phyloP scores from a whole-genome alignment of 1,284 basidiomycete species.

The Stygiomarasmius scandens region DNA sequence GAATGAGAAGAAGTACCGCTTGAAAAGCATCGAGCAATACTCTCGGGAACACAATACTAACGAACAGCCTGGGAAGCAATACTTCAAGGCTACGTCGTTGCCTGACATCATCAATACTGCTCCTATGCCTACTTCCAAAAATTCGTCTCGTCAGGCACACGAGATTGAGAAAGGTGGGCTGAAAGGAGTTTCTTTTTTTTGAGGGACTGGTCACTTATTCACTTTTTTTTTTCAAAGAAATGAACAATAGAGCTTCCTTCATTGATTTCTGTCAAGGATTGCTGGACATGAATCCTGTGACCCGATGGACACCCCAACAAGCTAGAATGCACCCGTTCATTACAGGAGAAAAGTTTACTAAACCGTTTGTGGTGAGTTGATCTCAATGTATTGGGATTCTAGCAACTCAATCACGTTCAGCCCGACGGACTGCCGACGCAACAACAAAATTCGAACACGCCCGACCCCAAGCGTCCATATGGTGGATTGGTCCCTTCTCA shows the following conservation, averaged over 20 bases:
- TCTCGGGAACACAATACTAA: conserved; percentile 92
- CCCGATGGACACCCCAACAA: conserved; percentile 97
- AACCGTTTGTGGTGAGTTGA: conserved; percentile 79
- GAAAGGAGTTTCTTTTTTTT: neutral
- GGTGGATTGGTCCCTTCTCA: conserved; percentile 89
- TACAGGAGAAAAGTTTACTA: conserved; percentile 93
- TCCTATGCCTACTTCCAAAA: conserved; percentile 81
- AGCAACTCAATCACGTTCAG: conserved; percentile 29
- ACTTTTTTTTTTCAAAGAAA: conserved; percentile 68
- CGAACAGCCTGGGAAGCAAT: conserved; percentile 98
- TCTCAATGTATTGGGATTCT: neutral
- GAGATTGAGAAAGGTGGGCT: conserved; percentile 90
- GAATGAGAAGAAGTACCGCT: conserved; percentile 83
- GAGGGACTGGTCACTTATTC: neutral
- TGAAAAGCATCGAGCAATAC: conserved; percentile 96
- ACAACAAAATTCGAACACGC: conserved; percentile 27
- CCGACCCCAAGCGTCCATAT: conserved; percentile 86
- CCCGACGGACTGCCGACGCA: conserved; percentile 49
- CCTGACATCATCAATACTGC: conserved; percentile 97
- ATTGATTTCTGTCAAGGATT: conserved; percentile 98
- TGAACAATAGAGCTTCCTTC: conserved; percentile 92
- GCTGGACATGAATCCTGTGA: conserved; percentile 91
- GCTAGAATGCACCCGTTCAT: conserved; percentile 97
- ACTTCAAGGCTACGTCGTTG: conserved; percentile 93
- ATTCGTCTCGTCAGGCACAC: conserved; percentile 69